Conservation (phyloP, 495 filamentous ascomycete genomes). For the Oidiodendron maius region DNA sequence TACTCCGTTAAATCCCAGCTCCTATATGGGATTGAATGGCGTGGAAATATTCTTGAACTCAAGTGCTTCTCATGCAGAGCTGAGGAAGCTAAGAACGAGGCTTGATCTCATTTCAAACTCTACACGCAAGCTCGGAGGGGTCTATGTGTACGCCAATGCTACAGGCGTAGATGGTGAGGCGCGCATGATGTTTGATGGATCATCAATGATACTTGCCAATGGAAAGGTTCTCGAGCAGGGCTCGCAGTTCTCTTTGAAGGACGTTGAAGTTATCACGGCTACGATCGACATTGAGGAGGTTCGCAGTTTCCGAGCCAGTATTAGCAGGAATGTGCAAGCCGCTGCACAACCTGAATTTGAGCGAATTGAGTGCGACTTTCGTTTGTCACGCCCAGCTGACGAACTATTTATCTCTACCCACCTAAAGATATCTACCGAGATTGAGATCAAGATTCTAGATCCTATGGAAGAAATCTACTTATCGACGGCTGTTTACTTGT, state of each 20-base stretch:
- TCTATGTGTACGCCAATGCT: constrained; percentile 69
- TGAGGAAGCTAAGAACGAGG: constrained; percentile 71
- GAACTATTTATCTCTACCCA: constrained; percentile 1
- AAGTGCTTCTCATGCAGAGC: constrained; percentile 63
- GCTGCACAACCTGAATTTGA: constrained; percentile 8
- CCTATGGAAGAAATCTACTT: constrained; percentile 4
- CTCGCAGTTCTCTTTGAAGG: constrained; percentile 59
- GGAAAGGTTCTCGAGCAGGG: constrained; percentile 54
- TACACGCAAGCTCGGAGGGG: constrained; percentile 67
- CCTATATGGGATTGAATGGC: constrained; percentile 48
- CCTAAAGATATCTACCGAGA: constrained; percentile 7
- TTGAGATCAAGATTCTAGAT: constrained; percentile 7
- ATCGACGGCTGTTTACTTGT: background rate
- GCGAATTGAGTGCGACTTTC: constrained; percentile 11
- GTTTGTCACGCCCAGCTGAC: constrained; percentile 10
- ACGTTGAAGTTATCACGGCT: constrained; percentile 81
- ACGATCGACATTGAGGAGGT: constrained; percentile 80
- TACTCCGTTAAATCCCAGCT: constrained; percentile 43
- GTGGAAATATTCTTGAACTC: constrained; percentile 78
- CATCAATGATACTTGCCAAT: constrained; percentile 70
- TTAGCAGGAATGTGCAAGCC: constrained; percentile 37
- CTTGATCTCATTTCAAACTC: constrained; percentile 71
- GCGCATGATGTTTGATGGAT: constrained; percentile 50
- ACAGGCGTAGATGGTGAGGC: constrained; percentile 17
- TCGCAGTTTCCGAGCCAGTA: constrained; percentile 43